Conservation (phyloP, 2,329 filamentous ascomycete genomes). For the Ceratocystis variospora region DNA sequence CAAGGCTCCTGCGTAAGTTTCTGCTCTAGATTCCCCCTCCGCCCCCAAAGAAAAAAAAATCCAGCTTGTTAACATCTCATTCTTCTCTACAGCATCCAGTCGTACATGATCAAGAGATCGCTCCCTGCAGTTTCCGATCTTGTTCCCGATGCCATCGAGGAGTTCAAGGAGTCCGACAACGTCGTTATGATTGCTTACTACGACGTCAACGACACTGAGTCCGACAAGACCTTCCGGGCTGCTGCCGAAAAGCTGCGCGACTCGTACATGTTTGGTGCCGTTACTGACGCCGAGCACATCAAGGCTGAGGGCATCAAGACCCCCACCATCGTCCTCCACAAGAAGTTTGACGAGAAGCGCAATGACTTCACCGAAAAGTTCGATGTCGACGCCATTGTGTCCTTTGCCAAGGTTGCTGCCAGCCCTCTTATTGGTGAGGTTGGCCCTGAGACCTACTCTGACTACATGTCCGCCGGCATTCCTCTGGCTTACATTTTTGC, state of each 20-base stretch:
- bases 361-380: slow-evolving; percentile 69
- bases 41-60: neutral
- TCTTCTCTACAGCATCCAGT: slow-evolving; percentile 39
- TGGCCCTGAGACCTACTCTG: slow-evolving; percentile 88
- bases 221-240: slow-evolving; percentile 69
- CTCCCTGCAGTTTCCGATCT: slow-evolving; percentile 81
- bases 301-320: slow-evolving; percentile 80
- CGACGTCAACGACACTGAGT: slow-evolving; percentile 63
- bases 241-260: slow-evolving; percentile 69
- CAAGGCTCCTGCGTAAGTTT: slow-evolving; percentile 60
- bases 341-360: slow-evolving; percentile 96
- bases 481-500: slow-evolving; percentile 97
- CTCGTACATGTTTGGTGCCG: slow-evolving; percentile 81
- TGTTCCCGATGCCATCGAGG: slow-evolving; percentile 68
- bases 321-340: slow-evolving; percentile 86
- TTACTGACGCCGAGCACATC: slow-evolving; percentile 69
- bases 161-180: slow-evolving; percentile 97
- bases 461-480: slow-evolving; percentile 84
- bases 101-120: slow-evolving; percentile 97
- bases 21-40: neutral
- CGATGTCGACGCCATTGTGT: slow-evolving; percentile 62
- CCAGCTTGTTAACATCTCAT: slow-evolving; percentile 5
- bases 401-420: slow-evolving; percentile 71
- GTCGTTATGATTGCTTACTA: slow-evolving; percentile 88
- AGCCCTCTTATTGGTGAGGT: slow-evolving; percentile 91